phyloP scores from a whole-genome alignment of 2,329 filamentous ascomycete genomes.

The Ceratocystiopsis sp. region DNA sequence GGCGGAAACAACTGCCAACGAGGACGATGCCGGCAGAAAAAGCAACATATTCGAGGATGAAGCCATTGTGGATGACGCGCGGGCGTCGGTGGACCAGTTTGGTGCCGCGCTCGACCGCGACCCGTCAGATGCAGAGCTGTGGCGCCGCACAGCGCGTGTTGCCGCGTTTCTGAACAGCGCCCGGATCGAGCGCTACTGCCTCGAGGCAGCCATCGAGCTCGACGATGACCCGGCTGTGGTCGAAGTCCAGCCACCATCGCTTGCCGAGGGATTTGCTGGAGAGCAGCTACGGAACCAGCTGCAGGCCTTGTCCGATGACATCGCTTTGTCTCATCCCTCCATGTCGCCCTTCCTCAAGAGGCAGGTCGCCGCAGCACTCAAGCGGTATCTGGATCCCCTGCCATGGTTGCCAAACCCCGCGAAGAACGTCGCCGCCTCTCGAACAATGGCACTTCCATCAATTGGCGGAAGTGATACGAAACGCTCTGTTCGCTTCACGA shows the following conservation, averaged over 20 bases:
- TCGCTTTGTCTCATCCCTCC: slow-evolving; percentile 41
- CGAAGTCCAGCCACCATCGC: slow-evolving; percentile 44
- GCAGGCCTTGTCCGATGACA: slow-evolving; percentile 33
- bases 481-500: slow-evolving; percentile 13
- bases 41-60: slow-evolving; percentile 20
- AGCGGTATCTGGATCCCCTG: slow-evolving; percentile 42
- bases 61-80: slow-evolving; percentile 21
- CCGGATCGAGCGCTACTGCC: slow-evolving; percentile 41
- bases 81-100: slow-evolving; percentile 37
- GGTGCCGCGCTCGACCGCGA: slow-evolving; percentile 43
- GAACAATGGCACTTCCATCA: neutral
- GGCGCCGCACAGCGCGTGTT: slow-evolving; percentile 42
- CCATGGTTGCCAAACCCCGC: slow-evolving; percentile 41
- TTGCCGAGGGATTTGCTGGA: slow-evolving; percentile 46
- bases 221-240: slow-evolving; percentile 48
- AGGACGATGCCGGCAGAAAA: neutral
- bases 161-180: slow-evolving; percentile 39
- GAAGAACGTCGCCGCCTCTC: slow-evolving; percentile 7
- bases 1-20: neutral
- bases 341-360: slow-evolving; percentile 39
- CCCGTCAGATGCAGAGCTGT: slow-evolving; percentile 49
- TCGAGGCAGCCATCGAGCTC: slow-evolving; percentile 49
- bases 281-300: slow-evolving; percentile 42
- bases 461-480: slow-evolving; percentile 4
- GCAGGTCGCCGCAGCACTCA: slow-evolving; percentile 31